Evolutionary conservation across 2,329 filamentous ascomycete species (phyloP).

Genomic region (Harringtonia lauricola): DNA sequence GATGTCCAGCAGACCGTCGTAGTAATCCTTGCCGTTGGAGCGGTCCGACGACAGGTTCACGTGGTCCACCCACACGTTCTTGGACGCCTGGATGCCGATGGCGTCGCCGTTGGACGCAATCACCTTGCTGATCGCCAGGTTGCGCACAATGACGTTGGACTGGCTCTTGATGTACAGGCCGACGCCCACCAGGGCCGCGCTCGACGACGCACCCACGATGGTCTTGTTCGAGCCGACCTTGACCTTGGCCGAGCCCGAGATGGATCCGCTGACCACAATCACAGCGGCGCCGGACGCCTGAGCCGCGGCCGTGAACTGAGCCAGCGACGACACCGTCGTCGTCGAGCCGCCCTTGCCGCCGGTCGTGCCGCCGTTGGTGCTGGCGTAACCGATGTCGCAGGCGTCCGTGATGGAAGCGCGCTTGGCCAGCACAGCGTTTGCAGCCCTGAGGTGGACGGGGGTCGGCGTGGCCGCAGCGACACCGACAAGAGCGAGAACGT

Average conservation of each 20-base stretch:
- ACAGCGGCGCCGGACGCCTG: conserved; percentile 31
- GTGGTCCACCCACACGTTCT: conserved; percentile 58
- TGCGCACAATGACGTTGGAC: conserved; percentile 48
- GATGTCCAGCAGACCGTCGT: conserved; percentile 54
- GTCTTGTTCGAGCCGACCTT: conserved; percentile 37
- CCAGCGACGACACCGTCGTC: conserved; percentile 40
- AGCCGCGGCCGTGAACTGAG: conserved; percentile 37
- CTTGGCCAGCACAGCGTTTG: not conserved
- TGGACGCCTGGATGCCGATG: conserved; percentile 44
- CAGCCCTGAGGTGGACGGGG: not conserved
- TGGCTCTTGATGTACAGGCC: conserved; percentile 41
- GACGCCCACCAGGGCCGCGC: conserved; percentile 25
- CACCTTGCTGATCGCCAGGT: conserved; percentile 48
- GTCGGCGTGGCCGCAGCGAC: not conserved
- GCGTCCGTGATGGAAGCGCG: conserved; percentile 7
- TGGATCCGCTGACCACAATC: conserved; percentile 33
- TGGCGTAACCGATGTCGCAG: conserved; percentile 30
- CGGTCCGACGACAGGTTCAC: conserved; percentile 50
- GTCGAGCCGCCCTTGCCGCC: conserved; percentile 44
- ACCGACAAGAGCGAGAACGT: not conserved
- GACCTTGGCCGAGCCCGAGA: conserved; percentile 30
- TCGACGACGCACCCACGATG: conserved; percentile 29
- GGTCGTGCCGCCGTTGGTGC: conserved; percentile 38
- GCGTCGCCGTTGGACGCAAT: conserved; percentile 45
- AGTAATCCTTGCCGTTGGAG: conserved; percentile 56